Evolutionary conservation across 164 flowering plant genomes (phyloP).

Genomic region (Piper betle): DNA sequence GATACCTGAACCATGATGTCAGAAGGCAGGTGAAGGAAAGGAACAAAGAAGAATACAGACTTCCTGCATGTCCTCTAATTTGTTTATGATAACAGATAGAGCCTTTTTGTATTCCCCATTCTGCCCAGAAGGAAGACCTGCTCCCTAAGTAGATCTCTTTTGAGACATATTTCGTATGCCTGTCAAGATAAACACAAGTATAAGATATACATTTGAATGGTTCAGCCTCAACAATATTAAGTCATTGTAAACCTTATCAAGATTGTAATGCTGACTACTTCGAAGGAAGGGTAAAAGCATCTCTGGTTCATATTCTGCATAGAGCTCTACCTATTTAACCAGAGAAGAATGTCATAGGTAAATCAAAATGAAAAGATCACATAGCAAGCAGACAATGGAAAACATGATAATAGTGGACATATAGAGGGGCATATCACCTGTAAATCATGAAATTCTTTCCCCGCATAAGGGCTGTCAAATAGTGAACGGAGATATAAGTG

Average conservation of each 20-base stretch:
- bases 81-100: constrained; percentile 74
- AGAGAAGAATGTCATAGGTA: neutral
- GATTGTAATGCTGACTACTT: constrained; percentile 88
- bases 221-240: neutral
- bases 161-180: constrained; percentile 84
- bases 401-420: neutral
- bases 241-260: constrained; percentile 65
- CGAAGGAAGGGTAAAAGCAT: constrained; percentile 94
- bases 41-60: constrained; percentile 17
- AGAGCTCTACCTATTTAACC: constrained; percentile 73
- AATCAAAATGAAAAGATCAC: neutral
- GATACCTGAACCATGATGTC: neutral
- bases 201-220: constrained; percentile 2
- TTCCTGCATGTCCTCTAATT: constrained; percentile 91
- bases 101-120: constrained; percentile 93
- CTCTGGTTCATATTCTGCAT: constrained; percentile 78
- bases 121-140: constrained; percentile 94
- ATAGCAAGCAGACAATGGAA: neutral
- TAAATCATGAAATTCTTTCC: constrained; percentile 90
- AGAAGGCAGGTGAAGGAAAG: neutral
- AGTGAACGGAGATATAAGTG: constrained; percentile 78
- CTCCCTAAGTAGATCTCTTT: constrained; percentile 65
- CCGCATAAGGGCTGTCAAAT: constrained; percentile 74
- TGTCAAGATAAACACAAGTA: constrained; percentile 16
- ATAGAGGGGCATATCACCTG: constrained; percentile 40